Evolutionary conservation across 1,284 basidiomycete species (phyloP).

Genomic region (Stereum hirsutum): DNA sequence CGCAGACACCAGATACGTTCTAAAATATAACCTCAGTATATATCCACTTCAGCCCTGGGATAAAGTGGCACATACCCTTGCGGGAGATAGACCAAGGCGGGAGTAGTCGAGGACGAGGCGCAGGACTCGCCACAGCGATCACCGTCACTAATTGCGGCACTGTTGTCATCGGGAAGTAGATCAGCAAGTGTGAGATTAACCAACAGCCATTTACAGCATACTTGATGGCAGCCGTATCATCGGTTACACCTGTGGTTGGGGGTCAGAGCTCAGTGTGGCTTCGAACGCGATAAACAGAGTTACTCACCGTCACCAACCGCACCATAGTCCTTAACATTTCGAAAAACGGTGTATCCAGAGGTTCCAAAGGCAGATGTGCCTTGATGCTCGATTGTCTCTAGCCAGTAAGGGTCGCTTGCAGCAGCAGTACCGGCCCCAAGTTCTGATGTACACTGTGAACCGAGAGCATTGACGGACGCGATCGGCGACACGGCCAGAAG

Average conservation of each 20-base stretch:
- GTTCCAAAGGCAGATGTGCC: slow-evolving; percentile 36
- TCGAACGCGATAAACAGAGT: too few relatives aligned
- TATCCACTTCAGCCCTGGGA: not conserved
- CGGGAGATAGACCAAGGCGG: slow-evolving; percentile 53
- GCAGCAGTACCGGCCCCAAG: slow-evolving; percentile 39
- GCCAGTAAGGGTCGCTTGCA: slow-evolving; percentile 56
- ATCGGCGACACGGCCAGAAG: too few relatives aligned
- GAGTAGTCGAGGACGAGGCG: slow-evolving; percentile 28
- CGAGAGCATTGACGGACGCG: too few relatives aligned
- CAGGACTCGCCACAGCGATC: slow-evolving; percentile 49
- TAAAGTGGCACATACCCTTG: slow-evolving; percentile 18
- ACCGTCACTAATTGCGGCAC: slow-evolving; percentile 46
- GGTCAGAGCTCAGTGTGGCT: too few relatives aligned
- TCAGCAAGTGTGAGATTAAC: not conserved
- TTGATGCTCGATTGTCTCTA: slow-evolving; percentile 59
- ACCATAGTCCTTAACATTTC: slow-evolving; percentile 60
- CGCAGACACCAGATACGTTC: slow-evolving; percentile 54
- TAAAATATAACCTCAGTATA: slow-evolving; percentile 15
- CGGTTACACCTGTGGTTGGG: too few relatives aligned
- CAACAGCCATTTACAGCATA: too few relatives aligned
- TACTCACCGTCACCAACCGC: slow-evolving; percentile 67
- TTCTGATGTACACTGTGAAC: slow-evolving; percentile 33
- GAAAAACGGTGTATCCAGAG: slow-evolving; percentile 55
- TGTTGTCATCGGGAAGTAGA: slow-evolving; percentile 15
- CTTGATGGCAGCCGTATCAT: slow-evolving; percentile 68